These are phyloP conservation scores for Juncus effusus DNA, from an alignment of 176 grass and related monocot genomes.

Conservation along the genomic window DNA sequence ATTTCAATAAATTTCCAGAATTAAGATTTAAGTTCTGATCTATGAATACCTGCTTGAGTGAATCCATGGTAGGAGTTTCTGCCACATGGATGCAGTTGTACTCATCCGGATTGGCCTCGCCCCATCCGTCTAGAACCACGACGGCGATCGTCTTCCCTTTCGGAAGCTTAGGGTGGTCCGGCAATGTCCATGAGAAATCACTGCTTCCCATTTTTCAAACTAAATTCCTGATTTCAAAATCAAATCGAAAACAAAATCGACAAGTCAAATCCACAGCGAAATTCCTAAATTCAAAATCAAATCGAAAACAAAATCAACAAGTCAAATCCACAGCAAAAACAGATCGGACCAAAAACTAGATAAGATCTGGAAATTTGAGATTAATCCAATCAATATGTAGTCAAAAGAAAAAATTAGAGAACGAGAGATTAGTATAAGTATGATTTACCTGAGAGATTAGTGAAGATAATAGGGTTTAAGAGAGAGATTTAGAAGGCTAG, in stretches of 20 bases:
- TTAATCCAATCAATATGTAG: no score
- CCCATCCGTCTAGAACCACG: constrained; percentile 91
- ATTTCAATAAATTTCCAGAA: not conserved
- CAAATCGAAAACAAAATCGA: not conserved
- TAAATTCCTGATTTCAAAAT: constrained; percentile 7
- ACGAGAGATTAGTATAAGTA: not conserved
- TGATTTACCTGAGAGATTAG: constrained; percentile 11
- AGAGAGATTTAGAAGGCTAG: constrained; percentile 6
- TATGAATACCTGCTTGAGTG: constrained; percentile 67
- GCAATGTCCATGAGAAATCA: constrained; percentile 46
- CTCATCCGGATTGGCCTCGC: constrained; percentile 72
- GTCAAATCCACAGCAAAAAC: not conserved
- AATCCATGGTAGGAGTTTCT: constrained; percentile 84
- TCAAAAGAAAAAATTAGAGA: not conserved
- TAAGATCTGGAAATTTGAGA: constrained; percentile 12
- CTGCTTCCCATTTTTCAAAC: constrained; percentile 48
- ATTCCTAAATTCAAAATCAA: constrained; percentile 16
- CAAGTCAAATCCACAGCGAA: not conserved
- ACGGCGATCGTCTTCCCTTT: constrained; percentile 79
- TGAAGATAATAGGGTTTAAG: constrained; percentile 15
- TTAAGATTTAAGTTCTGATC: constrained; percentile 5
- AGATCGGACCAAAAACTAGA: not conserved
- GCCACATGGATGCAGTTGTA: constrained; percentile 94
- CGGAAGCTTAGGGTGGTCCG: constrained; percentile 73
- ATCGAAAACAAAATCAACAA: not conserved